Evolutionary conservation across 2,329 filamentous ascomycete genomes (phyloP), one percentile per base, ranked within the genome.

Genomic region (Bipolaris oryzae): DNA sequence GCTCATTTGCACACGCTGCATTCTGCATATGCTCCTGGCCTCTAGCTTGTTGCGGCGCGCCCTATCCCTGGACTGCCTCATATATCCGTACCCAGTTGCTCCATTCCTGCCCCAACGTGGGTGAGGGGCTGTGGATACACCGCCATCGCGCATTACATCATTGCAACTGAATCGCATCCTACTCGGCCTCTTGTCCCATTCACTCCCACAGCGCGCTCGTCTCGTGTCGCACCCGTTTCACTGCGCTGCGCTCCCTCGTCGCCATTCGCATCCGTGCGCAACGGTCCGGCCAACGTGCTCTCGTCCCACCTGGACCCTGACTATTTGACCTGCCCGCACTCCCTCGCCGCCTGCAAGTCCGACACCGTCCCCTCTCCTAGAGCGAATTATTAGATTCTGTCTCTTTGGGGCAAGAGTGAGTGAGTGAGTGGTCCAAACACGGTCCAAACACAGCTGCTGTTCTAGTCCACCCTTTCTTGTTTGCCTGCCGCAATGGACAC

Each of bases 401-500:
- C 50, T 50, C 15, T 21, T 33, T 44, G 52, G 69, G 70, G 71
- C 66, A 48, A 55, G 50, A 60, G 67, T 21, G n/a, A n/a, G n/a
- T n/a, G n/a, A n/a, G n/a, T n/a, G n/a, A 21, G 21, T 66, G 63
- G 66, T 59, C 38, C 57, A 63, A 68, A 18, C 23, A 38, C 25
- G 16, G 20, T 45, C 18, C 37, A 28, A 3, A 35, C 33, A 34
- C 34, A 15, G 21, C 28, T 13, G 21, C 28, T 18, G 21, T n/a
- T n/a, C 21, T 34, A 37, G n/a, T 15, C 20, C 16, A n/a, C 35
- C 48, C 18, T n/a, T n/a, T n/a, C 43, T 35, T 43, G 20, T 25
- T 44, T 38, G 47, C 42, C 52, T 45, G 57, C 55, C 62, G 64
- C 56, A 46, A 75, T 75, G 90, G 90, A 93, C 77, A 89, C 89